phyloP scores from a whole-genome alignment of 768 basidiomycete genomes.

The Suillus brevipes region DNA sequence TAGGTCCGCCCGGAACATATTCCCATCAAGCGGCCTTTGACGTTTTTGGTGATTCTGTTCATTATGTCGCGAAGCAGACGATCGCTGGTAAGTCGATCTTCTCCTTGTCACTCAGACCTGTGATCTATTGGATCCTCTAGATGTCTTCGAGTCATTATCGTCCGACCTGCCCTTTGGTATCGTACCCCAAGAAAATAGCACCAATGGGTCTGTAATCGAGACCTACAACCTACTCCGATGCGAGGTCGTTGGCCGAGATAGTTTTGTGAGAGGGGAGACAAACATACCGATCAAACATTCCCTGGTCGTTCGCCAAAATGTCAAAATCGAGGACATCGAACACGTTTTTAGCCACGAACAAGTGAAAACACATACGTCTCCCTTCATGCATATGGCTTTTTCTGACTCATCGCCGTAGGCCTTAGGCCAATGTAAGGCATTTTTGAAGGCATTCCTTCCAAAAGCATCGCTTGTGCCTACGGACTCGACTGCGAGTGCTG shows the following conservation, averaged over 20 bases:
- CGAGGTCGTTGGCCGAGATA: constrained; percentile 36
- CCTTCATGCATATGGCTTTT: constrained; percentile 7
- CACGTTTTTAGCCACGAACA: constrained; percentile 79
- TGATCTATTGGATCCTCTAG: constrained; percentile 35
- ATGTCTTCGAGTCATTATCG: constrained; percentile 56
- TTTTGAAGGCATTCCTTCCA: constrained; percentile 56
- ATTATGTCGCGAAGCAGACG: constrained; percentile 42
- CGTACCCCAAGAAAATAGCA: constrained; percentile 82
- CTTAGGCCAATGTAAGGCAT: constrained; percentile 73
- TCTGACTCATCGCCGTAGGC: constrained; percentile 45
- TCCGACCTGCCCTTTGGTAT: constrained; percentile 49
- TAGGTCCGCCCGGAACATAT: constrained; percentile 73
- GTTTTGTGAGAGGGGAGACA: constrained; percentile 61
- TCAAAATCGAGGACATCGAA: constrained; percentile 53
- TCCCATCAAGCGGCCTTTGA: constrained; percentile 61
- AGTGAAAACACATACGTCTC: constrained; percentile 37
- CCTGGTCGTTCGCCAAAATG: constrained; percentile 62
- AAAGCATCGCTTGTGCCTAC: constrained; percentile 51
- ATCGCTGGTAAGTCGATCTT: constrained; percentile 39
- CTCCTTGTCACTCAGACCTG: neutral
- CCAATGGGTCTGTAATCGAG: constrained; percentile 71
- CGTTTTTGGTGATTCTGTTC: constrained; percentile 44
- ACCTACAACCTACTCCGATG: constrained; percentile 66
- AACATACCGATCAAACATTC: constrained; percentile 66
- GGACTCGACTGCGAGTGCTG: constrained; percentile 76